Evolutionary conservation across 1,139 yeast species (phyloP), one percentile per base, ranked within the genome.

Genomic region (Hansenula anomala): DNA sequence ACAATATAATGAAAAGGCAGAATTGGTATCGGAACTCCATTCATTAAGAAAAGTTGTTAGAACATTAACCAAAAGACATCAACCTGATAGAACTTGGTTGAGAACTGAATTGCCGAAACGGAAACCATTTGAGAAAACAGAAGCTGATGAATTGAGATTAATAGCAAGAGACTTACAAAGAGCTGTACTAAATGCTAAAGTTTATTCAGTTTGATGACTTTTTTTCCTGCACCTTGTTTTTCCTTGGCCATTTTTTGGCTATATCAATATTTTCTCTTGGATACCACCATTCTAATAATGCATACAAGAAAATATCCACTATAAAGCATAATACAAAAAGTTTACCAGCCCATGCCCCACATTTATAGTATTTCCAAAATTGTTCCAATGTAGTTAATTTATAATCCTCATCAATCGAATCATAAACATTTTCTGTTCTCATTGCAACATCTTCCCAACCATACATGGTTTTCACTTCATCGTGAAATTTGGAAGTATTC

Each of bases 381-480:
- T 80, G 76, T 55, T 67, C 69, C 37, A 72, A 67, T 22, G 88
- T 80, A 38, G 67, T 83, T 33, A 55, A 39, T 69, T 27, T 56
- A 36, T 38, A 52, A 34, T 14, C 37, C 7, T 44, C 48, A 13
- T 51, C 75, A 33, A 83, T 68, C 3, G 75, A 66, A 39, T 79
- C 69, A 60, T 94, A 94, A 3, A 92, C 97, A 25, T 66, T 67
- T 51, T 87, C 95, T 0, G 98, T 92, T 32, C 98, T 67, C 37
- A 63, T 63, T 0, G 98, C 98, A 19, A 94, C 87, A 55, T 89
- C 86, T 43, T 69, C 71, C 99, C 99, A 94, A 55, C 90, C 86
- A 61, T 94, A 94, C 95, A 92, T 88, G 34, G 69, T 63, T 30
- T 78, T 75, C 22, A 94, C 82, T 47, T 85, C 86, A 3, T 73